phyloP scores from a whole-genome alignment of 2,329 filamentous ascomycete species.

The Annulohypoxylon truncatum region DNA sequence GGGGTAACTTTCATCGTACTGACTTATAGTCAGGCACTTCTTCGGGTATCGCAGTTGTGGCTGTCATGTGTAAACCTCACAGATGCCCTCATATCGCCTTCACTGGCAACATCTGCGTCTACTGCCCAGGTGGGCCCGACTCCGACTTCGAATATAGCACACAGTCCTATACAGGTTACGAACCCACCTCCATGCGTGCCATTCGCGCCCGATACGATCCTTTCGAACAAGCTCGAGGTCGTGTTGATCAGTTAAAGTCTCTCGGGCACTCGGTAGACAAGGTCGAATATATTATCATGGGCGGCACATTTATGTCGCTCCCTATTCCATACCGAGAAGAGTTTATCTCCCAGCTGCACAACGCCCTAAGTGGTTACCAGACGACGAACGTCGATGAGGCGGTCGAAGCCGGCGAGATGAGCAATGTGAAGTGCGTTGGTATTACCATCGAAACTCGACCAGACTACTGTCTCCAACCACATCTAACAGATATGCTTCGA shows the following conservation, averaged over 20 bases:
- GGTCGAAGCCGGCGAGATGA: conserved; percentile 94
- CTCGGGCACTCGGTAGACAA: conserved; percentile 98
- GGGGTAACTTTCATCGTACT: not conserved
- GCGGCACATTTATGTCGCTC: conserved; percentile 98
- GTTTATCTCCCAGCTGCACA: conserved; percentile 96
- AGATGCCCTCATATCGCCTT: conserved; percentile 98
- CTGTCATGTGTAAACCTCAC: conserved; percentile 99
- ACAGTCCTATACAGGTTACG: conserved; percentile 98
- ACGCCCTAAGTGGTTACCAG: conserved; percentile 95
- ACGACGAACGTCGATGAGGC: conserved; percentile 95
- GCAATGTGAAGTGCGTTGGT: conserved; percentile 95
- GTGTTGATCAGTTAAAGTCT: conserved; percentile 96
- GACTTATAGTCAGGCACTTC: conserved; percentile 67
- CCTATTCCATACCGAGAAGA: conserved; percentile 88
- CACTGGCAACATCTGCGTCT: conserved; percentile 98
- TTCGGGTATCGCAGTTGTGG: conserved; percentile 96
- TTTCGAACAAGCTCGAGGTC: conserved; percentile 94
- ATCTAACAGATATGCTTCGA: conserved; percentile 94
- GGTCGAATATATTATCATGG: conserved; percentile 99
- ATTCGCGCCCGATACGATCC: conserved; percentile 97
- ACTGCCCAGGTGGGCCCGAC: conserved; percentile 96
- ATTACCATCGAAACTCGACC: conserved; percentile 98
- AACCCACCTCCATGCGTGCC: conserved; percentile 97
- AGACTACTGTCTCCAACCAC: conserved; percentile 96
- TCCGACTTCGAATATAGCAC: conserved; percentile 99